Evolutionary conservation across 352 stramenopile genomes (phyloP).

Genomic region (Aphanomyces astaci): DNA sequence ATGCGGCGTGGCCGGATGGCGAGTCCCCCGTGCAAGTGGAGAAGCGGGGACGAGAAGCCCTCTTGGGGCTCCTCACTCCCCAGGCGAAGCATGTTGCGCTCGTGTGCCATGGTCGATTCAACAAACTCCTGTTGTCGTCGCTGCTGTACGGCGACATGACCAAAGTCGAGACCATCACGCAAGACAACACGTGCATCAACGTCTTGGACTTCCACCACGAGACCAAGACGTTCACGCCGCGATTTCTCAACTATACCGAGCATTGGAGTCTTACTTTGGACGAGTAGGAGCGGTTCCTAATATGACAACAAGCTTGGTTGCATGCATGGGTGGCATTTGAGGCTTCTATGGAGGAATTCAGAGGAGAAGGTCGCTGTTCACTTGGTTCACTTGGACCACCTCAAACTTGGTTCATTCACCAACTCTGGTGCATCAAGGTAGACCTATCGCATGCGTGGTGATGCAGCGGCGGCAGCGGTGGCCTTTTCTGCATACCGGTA

Average conservation of each 20-base stretch:
- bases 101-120: constrained; percentile 77
- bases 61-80: constrained; percentile 65
- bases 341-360: no score
- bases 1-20: constrained; percentile 45
- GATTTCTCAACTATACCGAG: constrained; percentile 45
- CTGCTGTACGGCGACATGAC: constrained; percentile 1
- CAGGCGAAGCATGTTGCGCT: constrained; percentile 72
- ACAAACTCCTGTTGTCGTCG: constrained; percentile 63
- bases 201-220: constrained; percentile 68
- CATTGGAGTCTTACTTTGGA: background rate
- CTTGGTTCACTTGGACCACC: no score
- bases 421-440: no score
- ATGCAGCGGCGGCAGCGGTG: no score
- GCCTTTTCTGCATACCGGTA: no score
- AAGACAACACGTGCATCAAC: constrained; percentile 83
- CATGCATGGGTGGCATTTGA: no score
- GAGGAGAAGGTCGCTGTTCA: no score
- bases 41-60: constrained; percentile 42
- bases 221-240: constrained; percentile 37
- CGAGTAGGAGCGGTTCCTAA: background rate
- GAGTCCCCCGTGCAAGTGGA: constrained; percentile 63
- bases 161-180: constrained; percentile 52
- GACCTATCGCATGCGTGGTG: no score
- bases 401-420: no score
- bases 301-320: no score